These are phyloP conservation scores for Cyclanthera cordifolia DNA, from an alignment of 306 rosid genomes.

Conservation along the genomic window DNA sequence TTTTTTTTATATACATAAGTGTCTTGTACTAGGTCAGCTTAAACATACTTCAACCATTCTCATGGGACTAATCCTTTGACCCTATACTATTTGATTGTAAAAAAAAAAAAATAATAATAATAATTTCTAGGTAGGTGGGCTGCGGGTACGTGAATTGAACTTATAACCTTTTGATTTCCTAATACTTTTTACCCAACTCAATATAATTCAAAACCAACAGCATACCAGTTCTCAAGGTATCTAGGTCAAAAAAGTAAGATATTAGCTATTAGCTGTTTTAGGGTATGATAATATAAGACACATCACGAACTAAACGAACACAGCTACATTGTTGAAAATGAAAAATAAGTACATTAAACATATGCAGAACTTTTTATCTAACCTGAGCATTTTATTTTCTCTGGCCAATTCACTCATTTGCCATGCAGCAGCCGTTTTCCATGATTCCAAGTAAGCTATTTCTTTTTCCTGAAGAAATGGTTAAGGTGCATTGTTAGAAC, in stretches of 20 bases:
- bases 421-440: conserved; percentile 51
- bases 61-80: too few species aligned
- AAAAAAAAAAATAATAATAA: too few species aligned
- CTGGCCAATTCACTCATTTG: conserved; percentile 43
- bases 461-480: conserved; percentile 39
- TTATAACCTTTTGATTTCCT: too few species aligned
- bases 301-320: neutral
- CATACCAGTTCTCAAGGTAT: neutral
- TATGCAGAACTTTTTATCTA: conserved; percentile 1
- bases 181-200: too few species aligned
- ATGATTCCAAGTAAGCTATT: conserved; percentile 40
- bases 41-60: too few species aligned
- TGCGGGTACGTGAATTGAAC: too few species aligned
- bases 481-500: conserved; percentile 11
- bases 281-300: neutral
- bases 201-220: neutral
- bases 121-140: too few species aligned
- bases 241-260: neutral
- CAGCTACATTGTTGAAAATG: neutral
- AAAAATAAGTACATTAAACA: neutral
- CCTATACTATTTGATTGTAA: too few species aligned
- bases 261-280: neutral
- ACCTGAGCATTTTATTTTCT: conserved; percentile 62
- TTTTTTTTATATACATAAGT: too few species aligned
- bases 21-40: too few species aligned